Evolutionary conservation across 164 flowering plant genomes (phyloP), one percentile per base, ranked within the genome.

Genomic region (Tinospora cordifolia): DNA sequence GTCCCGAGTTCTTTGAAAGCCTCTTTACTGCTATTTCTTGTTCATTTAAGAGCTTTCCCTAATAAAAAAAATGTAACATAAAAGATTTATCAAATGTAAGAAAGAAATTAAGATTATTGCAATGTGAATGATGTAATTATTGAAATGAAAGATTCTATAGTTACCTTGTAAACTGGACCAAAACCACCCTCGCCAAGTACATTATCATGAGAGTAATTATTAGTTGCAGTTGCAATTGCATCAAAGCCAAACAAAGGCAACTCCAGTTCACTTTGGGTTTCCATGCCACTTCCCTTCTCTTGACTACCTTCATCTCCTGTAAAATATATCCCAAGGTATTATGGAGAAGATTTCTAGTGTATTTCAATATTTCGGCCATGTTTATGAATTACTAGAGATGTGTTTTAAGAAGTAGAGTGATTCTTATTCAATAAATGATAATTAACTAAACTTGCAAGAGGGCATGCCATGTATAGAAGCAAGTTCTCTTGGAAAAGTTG

Each of bases 111-210:
- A 41, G 46, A 41, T 41, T 41, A 11, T 8, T 41, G 11, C 13
- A 41, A 11, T 41, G 46, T 11, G 46, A 41, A 41, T 11, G 13
- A 41, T 41, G 46, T 41, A 11, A 41, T 41, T 41, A 41, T 41
- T 41, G 46, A 41, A 41, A 41, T 41, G 46, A 4, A 41, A 30
- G 36, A 30, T 30, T 30, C n/a, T n/a, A n/a, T n/a, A n/a, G 4
- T 66, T 44, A 67, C 70, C 62, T 67, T 67, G 62, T 67, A 67
- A 67, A 67, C 70, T 25, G 70, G 40, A 51, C 70, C 70, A 49
- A 67, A 67, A 5, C 70, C 70, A 14, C 70, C 70, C 62, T 67
- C 41, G 4, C 70, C 70, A 67, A 67, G n/a, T 58, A 26, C 49
- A 51, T 67, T 67, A 25, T 10, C 17, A 14, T 1, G 14, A 47